Base-by-base conservation (phyloP, 2,329 filamentous ascomycete species). In the Epichloe coenophiala region DNA sequence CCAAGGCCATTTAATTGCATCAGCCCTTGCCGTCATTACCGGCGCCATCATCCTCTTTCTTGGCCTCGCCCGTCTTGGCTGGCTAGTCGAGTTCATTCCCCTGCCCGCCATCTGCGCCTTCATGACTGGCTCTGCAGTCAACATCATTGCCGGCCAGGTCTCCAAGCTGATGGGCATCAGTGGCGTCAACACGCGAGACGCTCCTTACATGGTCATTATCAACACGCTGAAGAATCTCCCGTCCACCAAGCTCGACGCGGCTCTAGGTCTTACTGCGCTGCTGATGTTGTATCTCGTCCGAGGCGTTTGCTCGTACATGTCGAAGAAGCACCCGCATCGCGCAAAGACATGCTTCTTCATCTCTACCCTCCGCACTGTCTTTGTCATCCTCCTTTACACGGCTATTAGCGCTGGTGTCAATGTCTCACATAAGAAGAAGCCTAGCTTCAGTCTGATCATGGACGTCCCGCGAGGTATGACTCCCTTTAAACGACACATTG, bases 331-430 rank as follows among this genome's bases (percentile, higher is more conserved):
- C 57, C 85, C 87, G 3, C 68, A 74, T 2, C 75, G 74, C 48
- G 75, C 79, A 52, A 88, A 87, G 74, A 59, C 78, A 1, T 89
- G 79, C 73, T 91, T 91, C 68, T 90, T 91, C 70, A 65, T 83
- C 48, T 84, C 81, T 17, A 91, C 88, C 0, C 74, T 93, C 39
- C 81, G 87, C 38, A 88, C 86, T 4, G 84, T 80, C 1, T 89
- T 93, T 61, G 83, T 90, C 57, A 88, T 93, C 54, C 68, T 91
- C 43, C 74, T 93, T 2, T 91, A 90, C 68, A 87, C 85, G 7
- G 71, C 86, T 58, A 84, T 91, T 63, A 86, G 84, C 65, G 87
- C 78, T 55, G 76, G 85, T 8, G 77, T 78, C 57, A 88, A 88
- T 63, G 68, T 83, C 35, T 65, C 83, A 55, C 73, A 73, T 56